A percentile compares a stretch with the other conserved stretches of the same genome.
phyloP scores from a whole-genome alignment of 306 rosid species.

The Vicia sativa region DNA sequence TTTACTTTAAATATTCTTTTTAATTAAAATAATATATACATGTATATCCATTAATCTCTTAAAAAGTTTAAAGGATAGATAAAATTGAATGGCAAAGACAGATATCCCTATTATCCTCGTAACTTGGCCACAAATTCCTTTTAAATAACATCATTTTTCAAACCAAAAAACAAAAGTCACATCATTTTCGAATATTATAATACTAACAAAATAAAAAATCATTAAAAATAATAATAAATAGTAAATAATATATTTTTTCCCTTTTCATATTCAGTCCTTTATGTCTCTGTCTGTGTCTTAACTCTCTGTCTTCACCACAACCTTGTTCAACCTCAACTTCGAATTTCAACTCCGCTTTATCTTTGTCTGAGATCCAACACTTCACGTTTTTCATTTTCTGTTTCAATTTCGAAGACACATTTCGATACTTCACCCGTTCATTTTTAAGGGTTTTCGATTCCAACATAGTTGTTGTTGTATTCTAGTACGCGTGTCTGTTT shows the following conservation, averaged over 20 bases:
- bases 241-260: not conserved
- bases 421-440: slow-evolving; percentile 50
- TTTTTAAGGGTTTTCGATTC: slow-evolving; percentile 34
- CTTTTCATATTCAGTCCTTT: slow-evolving; percentile 20
- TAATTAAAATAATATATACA: no score
- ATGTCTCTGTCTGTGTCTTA: slow-evolving; percentile 30
- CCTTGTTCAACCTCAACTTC: slow-evolving; percentile 40
- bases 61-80: no score
- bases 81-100: no score
- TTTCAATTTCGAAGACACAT: slow-evolving; percentile 38
- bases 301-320: slow-evolving; percentile 40
- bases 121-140: no score
- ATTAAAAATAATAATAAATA: not conserved
- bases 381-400: slow-evolving; percentile 22
- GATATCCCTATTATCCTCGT: no score
- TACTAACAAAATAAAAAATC: no score
- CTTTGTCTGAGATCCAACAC: slow-evolving; percentile 52
- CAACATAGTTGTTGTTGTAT: slow-evolving; percentile 20
- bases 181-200: no score
- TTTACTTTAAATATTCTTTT: no score
- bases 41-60: no score
- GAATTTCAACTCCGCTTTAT: slow-evolving; percentile 34
- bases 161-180: no score
- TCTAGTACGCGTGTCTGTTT: slow-evolving; percentile 31
- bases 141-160: no score